Evolutionary conservation across 441 rosid genomes (phyloP).

Genomic region (Kokia cookei): DNA sequence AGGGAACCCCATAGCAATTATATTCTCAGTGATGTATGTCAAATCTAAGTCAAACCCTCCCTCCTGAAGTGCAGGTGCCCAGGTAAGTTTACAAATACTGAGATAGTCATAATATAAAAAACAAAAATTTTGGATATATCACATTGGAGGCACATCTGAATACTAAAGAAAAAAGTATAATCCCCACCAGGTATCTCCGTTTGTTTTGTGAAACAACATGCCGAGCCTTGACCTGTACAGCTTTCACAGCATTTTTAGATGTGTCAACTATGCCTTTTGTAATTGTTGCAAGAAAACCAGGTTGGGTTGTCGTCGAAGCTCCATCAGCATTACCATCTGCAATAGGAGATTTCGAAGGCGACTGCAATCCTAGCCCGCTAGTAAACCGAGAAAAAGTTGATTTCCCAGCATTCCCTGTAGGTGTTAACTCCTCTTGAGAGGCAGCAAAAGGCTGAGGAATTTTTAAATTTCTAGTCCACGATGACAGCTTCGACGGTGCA

Average conservation of each 20-base stretch:
- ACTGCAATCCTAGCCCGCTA: slow-evolving; percentile 64
- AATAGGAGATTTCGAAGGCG: slow-evolving; percentile 67
- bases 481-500: slow-evolving; percentile 55
- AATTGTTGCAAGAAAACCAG: slow-evolving; percentile 77
- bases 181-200: slow-evolving; percentile 84
- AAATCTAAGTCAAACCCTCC: slow-evolving; percentile 95
- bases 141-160: not conserved
- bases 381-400: slow-evolving; percentile 81
- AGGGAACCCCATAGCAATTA: slow-evolving; percentile 98
- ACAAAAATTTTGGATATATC: not conserved
- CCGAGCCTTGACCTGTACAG: slow-evolving; percentile 94
- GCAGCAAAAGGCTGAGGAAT: slow-evolving; percentile 70
- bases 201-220: slow-evolving; percentile 98
- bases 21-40: slow-evolving; percentile 87
- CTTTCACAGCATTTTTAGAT: slow-evolving; percentile 94
- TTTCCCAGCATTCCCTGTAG: slow-evolving; percentile 49
- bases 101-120: not conserved
- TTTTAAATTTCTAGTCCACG: slow-evolving; percentile 85
- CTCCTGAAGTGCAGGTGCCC: slow-evolving; percentile 41
- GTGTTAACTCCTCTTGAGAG: slow-evolving; percentile 35
- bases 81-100: not conserved
- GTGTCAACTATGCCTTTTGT: slow-evolving; percentile 90
- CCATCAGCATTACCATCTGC: slow-evolving; percentile 46
- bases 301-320: slow-evolving; percentile 40
- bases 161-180: not conserved